Base-by-base conservation (phyloP, 176 grass and related monocot species). In the Zizania latifolia region DNA sequence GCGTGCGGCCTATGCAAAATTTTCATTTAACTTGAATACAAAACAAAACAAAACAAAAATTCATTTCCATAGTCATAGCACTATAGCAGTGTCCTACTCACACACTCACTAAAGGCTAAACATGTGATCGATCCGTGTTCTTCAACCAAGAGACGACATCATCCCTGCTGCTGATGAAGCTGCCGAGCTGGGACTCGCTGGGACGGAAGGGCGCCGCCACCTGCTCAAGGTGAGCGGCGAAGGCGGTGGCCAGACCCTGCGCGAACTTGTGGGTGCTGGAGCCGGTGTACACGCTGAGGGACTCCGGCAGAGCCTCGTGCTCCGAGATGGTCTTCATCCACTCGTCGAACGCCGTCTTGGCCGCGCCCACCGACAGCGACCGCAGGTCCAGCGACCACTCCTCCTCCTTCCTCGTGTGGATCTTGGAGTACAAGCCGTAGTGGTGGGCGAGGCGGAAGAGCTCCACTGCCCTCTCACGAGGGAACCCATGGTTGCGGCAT, bases 371-470 rank as follows among this genome's bases (percentile, higher is more conserved):
- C 0, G 91, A 97, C 17, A 97, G 81, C 4, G 88, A 87, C 23
- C 88, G 80, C 39, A 93, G 61, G 69, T 97, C 85, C 12, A 97
- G 55, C 8, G 79, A 84, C 94, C 94, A 97, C 58, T 93, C 94
- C 10, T 79, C 79, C 0, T 55, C 48, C 55, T 83, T 81, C 43
- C 66, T 89, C 4, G 68, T 70, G 26, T 97, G 77, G 64, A 93
- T 74, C 81, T 74, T 75, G 17, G 77, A 62, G 70, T 97, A 97
- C 6, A 97, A 55, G 14, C 94, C 88, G 6, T 85, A 93, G 40
- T 65, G 27, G 24, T 53, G 81, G 58, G 90, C 94, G 1, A 97
- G 68, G 22, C 78, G 79, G 74, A 97, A 90, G 41, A 97, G 78
- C 13, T 97, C 31, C 30, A 36, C 81, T 19, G 88, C 64, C 51